Conservation (phyloP, 2,329 filamentous ascomycete genomes). For the Colletotrichum sp. region DNA sequence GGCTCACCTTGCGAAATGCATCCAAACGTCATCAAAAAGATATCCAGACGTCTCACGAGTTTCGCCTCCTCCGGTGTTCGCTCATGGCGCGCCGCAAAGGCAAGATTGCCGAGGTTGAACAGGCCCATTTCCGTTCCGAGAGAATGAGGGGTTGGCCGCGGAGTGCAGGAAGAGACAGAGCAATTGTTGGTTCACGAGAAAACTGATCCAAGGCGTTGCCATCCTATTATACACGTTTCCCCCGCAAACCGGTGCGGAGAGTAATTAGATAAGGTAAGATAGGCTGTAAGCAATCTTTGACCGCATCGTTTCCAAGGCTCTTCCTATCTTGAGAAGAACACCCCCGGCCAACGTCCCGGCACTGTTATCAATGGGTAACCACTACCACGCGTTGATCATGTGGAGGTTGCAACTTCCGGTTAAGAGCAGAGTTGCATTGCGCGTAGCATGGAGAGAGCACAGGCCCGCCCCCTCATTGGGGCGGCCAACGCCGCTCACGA, state of each 20-base stretch:
- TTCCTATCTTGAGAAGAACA: not conserved
- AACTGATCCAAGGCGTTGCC: not conserved
- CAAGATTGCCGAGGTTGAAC: slow-evolving; percentile 12
- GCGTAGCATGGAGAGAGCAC: not conserved
- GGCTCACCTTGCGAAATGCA: slow-evolving; percentile 22
- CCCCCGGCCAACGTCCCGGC: not conserved
- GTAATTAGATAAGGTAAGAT: not conserved
- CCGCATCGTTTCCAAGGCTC: not conserved
- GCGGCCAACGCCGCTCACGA: not conserved
- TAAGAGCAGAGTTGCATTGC: not conserved
- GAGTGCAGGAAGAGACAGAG: not conserved
- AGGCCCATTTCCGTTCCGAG: not conserved
- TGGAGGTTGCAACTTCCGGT: not conserved
- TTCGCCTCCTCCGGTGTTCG: slow-evolving; percentile 13
- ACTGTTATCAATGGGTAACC: not conserved
- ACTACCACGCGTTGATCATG: not conserved
- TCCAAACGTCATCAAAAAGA: slow-evolving; percentile 24
- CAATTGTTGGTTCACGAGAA: not conserved
- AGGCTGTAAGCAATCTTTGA: not conserved
- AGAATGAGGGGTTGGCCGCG: not conserved
- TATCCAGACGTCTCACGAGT: slow-evolving; percentile 16
- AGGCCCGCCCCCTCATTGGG: slow-evolving; percentile 2
- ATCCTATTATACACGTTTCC: not conserved
- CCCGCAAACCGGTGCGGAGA: not conserved
- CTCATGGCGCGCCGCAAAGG: slow-evolving; percentile 17